Evolutionary conservation across 192 early-diverging fungal genomes (phyloP), one percentile per base, ranked within the genome.

Genomic region (Umbelopsis isabellina): DNA sequence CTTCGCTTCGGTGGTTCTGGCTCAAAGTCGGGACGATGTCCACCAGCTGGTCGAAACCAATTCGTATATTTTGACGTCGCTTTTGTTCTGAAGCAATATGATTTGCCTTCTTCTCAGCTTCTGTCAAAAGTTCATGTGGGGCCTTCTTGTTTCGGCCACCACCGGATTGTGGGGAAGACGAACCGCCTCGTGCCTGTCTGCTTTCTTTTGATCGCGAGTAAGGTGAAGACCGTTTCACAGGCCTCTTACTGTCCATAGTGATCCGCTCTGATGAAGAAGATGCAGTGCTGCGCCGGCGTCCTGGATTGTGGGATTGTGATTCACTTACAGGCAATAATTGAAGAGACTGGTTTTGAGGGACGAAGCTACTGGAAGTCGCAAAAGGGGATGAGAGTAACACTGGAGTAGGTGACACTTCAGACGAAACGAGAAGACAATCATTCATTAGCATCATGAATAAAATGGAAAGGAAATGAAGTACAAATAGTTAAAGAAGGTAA

Each of bases 31-130:
- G 93, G 47, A 95, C 92, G 67, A 93, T 88, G 65, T 91, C 90
- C 22, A 92, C 89, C 55, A 97, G 85, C 72, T 91, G 88, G 72
- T 95, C 92, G 76, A 94, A 95, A 12, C 95, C 95, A 41, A 85
- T 73, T 13, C 92, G 87, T 76, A 97, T 97, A 72, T 95, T 94
- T 67, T 92, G 90, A 22, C 95, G 85, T 46, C 95, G 88, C 77
- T 93, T 92, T 79, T 97, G 93, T 76, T 97, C 95, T 20, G 91
- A 92, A 2, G 91, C 93, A 82, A 97, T 97, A 80, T 97, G 95
- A 78, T 95, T 95, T 13, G 90, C 90, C 70, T 92, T 91, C 73
- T 95, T 95, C 65, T 94, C 91, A 11, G 90, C 87, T 50, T 94
- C 94, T 3, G 94, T 90, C 53, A 95, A 79, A 45, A 93, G 79